Evolutionary conservation across 306 rosid species (phyloP).

Genomic region (Fagus sylvatica): DNA sequence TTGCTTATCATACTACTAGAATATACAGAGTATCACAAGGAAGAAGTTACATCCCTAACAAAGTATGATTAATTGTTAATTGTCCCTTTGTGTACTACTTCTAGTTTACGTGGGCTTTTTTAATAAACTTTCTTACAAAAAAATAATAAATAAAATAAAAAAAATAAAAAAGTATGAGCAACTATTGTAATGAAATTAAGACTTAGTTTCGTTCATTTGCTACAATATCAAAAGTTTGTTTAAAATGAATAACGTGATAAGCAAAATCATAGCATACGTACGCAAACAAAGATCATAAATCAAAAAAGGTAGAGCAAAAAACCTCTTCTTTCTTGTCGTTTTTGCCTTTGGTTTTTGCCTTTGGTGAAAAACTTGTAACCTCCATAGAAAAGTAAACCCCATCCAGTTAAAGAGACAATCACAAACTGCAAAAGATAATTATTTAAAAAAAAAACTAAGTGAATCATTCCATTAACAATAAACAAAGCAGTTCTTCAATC

Average conservation of each 20-base stretch:
- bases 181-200: not conserved
- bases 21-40: not conserved
- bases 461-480: not conserved
- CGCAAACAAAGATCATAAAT: not conserved
- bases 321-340: conserved; percentile 59
- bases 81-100: too few species aligned
- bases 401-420: conserved; percentile 56
- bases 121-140: too few species aligned
- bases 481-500: not conserved
- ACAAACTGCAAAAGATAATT: conserved; percentile 55
- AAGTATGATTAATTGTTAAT: too few species aligned
- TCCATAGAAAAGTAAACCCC: conserved; percentile 41
- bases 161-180: too few species aligned
- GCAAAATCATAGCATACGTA: not conserved
- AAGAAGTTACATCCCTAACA: conserved; percentile 2
- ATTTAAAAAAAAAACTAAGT: not conserved
- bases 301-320: conserved; percentile 8
- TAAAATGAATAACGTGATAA: not conserved
- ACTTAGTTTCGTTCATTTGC: not conserved
- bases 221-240: not conserved
- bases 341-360: conserved; percentile 58
- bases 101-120: too few species aligned
- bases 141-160: too few species aligned
- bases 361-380: conserved; percentile 45
- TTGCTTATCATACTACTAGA: not conserved